These are phyloP conservation scores for Albizia julibrissin DNA, from an alignment of 306 rosid species.

Conservation along the genomic window DNA sequence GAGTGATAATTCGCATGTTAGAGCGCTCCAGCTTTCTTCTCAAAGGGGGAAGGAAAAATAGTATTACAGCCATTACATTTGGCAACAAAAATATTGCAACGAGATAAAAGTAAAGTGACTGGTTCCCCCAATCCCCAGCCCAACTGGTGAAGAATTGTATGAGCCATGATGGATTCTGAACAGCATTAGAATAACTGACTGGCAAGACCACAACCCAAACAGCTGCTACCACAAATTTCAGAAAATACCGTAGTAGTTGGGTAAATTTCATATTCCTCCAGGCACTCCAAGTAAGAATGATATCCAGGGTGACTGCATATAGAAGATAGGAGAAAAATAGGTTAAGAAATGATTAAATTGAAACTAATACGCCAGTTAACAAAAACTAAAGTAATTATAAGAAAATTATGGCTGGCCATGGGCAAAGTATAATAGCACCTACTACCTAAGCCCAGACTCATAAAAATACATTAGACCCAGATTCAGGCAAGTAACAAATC, in stretches of 20 bases:
- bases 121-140: conserved; percentile 78
- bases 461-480: not conserved
- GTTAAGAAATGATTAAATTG: not conserved
- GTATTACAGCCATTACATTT: conserved; percentile 67
- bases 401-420: not conserved
- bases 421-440: not conserved
- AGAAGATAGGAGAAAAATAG: conserved; percentile 32
- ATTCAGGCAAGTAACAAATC: not conserved
- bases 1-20: conserved; percentile 65
- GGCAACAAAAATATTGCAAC: conserved; percentile 77
- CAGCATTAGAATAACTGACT: conserved; percentile 68
- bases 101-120: conserved; percentile 71
- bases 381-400: not conserved
- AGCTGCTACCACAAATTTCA: conserved; percentile 85
- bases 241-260: conserved; percentile 83
- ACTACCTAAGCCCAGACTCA: not conserved
- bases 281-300: conserved; percentile 80
- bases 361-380: not conserved
- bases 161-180: conserved; percentile 76
- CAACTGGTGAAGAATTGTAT: conserved; percentile 77
- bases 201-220: conserved; percentile 89
- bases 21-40: conserved; percentile 85
- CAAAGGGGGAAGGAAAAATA: conserved; percentile 91
- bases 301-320: conserved; percentile 78
- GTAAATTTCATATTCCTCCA: conserved; percentile 91